Base-by-base conservation (phyloP, 352 stramenopile species). In the Phytopythium helicoides region DNA sequence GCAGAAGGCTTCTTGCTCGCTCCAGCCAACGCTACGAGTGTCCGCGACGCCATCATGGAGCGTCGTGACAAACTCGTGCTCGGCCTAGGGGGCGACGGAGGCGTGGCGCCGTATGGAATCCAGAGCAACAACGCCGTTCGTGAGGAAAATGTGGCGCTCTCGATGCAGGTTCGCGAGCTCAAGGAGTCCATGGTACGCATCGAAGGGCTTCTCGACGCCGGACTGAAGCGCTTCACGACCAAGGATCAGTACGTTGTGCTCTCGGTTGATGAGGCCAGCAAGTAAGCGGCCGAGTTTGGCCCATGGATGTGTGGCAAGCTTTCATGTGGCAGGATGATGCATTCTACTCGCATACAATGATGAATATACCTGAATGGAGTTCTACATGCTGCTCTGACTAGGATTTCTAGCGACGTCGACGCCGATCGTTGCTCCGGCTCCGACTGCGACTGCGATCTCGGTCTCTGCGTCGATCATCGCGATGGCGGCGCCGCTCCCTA, bases 11-110 rank as follows among this genome's bases (percentile, higher is more conserved):
- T 44, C 16, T 31, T 80, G n/a, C 45, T 76, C 23, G 69, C 66
- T 19, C 66, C 70, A 6, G 35, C 46, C 10, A 66, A 80, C 22
- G 66, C 70, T 8, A 53, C 60, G 6, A 64, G 57, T 16, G 70
- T 80, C 33, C 66, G 70, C 12, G 58, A 74, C 18, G 45, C 54
- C 37, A 80, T 80, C 53, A 69, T 80, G 66, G 54, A 68, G 23
- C 70, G 70, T 15, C 70, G 70, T 12, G 70, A 80, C 46, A 51
- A 52, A 21, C 64, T 80, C 33, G 62, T 80, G 34, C 50, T 71
- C 26, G 62, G 65, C 8, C 15, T 10, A 16, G 34, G 36, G 9
- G 28, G 28, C 5, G 28, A 33, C 9, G 28, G 28, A 33, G 28
- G 28, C 28, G 28, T 33, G 28, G 28, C 28, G 5, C 28, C 28